Conservation (phyloP, 352 stramenopile genomes). For the Phytophthora citrophthora region DNA sequence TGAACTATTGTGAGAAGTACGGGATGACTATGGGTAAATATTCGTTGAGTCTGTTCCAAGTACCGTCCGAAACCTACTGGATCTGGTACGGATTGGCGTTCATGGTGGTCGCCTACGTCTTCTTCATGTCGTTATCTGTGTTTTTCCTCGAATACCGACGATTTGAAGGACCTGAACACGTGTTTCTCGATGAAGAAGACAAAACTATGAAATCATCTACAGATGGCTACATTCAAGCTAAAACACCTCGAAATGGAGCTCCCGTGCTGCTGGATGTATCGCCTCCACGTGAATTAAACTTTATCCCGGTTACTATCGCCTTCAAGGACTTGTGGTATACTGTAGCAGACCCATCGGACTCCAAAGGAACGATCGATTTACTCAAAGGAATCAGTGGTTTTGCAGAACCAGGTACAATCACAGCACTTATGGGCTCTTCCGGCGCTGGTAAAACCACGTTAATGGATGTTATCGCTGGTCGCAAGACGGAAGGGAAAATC, state of each 20-base stretch:
- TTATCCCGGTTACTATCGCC: constrained; percentile 45
- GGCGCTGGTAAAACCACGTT: constrained; percentile 30
- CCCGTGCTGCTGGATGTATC: constrained; percentile 5
- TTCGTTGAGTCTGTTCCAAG: constrained; percentile 33
- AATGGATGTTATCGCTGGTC: constrained; percentile 11
- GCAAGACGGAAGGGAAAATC: no score
- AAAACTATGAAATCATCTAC: not conserved
- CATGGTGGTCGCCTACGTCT: constrained; percentile 31
- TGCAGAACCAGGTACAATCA: constrained; percentile 25
- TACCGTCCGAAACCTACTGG: constrained; percentile 35
- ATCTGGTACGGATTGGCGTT: constrained; percentile 33
- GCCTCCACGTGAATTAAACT: constrained; percentile 20
- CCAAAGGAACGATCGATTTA: constrained; percentile 44
- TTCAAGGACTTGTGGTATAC: constrained; percentile 62
- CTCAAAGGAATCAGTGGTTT: constrained; percentile 53
- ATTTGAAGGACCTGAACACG: constrained; percentile 32
- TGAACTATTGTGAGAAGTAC: constrained; percentile 36
- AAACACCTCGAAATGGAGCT: constrained; percentile 8
- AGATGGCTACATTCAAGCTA: constrained; percentile 6
- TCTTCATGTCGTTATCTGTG: constrained; percentile 41
- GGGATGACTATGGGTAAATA: constrained; percentile 42
- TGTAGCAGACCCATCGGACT: constrained; percentile 38
- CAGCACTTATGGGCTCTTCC: constrained; percentile 32
- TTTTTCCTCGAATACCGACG: constrained; percentile 36
- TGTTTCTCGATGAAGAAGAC: constrained; percentile 19